These are phyloP conservation scores for Sindora glabra DNA, from an alignment of 306 rosid genomes.

Conservation along the genomic window DNA sequence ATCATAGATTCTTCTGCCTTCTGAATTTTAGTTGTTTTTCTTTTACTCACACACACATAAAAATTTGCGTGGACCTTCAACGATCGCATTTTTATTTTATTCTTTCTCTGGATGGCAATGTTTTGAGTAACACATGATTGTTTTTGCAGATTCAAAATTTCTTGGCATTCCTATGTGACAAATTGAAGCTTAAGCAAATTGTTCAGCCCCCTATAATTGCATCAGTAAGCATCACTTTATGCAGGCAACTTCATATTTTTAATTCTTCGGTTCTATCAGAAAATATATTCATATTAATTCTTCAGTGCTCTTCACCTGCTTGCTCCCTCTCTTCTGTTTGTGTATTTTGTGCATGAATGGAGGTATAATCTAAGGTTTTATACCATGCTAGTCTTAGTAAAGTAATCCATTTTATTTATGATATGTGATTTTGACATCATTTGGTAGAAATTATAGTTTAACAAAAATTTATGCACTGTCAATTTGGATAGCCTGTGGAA, in stretches of 20 bases:
- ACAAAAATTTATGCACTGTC: neutral
- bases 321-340: neutral
- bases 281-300: neutral
- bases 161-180: conserved; percentile 39
- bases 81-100: neutral
- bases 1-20: neutral
- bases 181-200: conserved; percentile 87
- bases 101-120: neutral
- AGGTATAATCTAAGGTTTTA: neutral
- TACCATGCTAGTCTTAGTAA: neutral
- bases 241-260: neutral
- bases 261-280: no score
- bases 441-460: neutral
- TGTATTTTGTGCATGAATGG: neutral
- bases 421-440: conserved; percentile 5
- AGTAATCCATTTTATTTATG: neutral
- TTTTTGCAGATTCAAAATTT: conserved; percentile 51
- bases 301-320: neutral
- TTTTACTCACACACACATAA: neutral
- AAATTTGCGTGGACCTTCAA: neutral
- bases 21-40: conserved; percentile 3
- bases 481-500: neutral
- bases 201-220: conserved; percentile 95
- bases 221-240: conserved; percentile 58
- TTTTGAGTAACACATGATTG: conserved; percentile 7